A percentile compares a stretch with the other conserved stretches of the same genome.
phyloP scores from a whole-genome alignment of 2,329 filamentous ascomycete genomes.

The Lojkania enalia region DNA sequence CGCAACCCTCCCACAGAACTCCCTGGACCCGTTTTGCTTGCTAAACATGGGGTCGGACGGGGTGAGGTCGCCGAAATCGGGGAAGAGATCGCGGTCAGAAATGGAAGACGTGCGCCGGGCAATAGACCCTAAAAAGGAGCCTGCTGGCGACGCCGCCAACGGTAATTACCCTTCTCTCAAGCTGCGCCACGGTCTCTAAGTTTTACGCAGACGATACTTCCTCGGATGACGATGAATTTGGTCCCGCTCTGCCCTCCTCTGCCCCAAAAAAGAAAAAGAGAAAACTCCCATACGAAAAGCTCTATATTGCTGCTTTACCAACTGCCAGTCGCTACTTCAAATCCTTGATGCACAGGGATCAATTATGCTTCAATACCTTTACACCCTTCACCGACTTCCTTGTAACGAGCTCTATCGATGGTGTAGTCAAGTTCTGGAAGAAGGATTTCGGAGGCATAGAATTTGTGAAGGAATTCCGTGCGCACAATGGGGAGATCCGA shows the following conservation, averaged over 20 bases:
- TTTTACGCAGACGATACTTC: slow-evolving; percentile 59
- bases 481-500: slow-evolving; percentile 82
- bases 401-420: slow-evolving; percentile 90
- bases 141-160: slow-evolving; percentile 12
- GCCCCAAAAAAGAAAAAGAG: slow-evolving; percentile 86
- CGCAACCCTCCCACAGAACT: too few species aligned
- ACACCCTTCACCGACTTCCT: slow-evolving; percentile 93
- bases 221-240: slow-evolving; percentile 85
- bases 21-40: too few species aligned
- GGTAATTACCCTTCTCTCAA: slow-evolving; percentile 9
- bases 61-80: slow-evolving; percentile 13
- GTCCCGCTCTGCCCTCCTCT: slow-evolving; percentile 82
- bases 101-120: slow-evolving; percentile 19
- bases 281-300: slow-evolving; percentile 89
- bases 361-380: slow-evolving; percentile 83
- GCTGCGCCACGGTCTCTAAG: slow-evolving; percentile 20
- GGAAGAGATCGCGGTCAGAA: slow-evolving; percentile 26
- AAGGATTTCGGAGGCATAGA: slow-evolving; percentile 88
- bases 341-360: slow-evolving; percentile 98
- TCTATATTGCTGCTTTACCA: slow-evolving; percentile 89
- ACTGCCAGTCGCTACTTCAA: slow-evolving; percentile 82
- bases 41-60: slow-evolving; percentile 12
- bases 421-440: slow-evolving; percentile 99
- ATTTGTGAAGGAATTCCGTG: slow-evolving; percentile 97
- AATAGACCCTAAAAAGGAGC: slow-evolving; percentile 7